A percentile compares a stretch with the other conserved stretches of the same genome.
phyloP scores from a whole-genome alignment of 352 stramenopile species.

The Phytopythium boreale region DNA sequence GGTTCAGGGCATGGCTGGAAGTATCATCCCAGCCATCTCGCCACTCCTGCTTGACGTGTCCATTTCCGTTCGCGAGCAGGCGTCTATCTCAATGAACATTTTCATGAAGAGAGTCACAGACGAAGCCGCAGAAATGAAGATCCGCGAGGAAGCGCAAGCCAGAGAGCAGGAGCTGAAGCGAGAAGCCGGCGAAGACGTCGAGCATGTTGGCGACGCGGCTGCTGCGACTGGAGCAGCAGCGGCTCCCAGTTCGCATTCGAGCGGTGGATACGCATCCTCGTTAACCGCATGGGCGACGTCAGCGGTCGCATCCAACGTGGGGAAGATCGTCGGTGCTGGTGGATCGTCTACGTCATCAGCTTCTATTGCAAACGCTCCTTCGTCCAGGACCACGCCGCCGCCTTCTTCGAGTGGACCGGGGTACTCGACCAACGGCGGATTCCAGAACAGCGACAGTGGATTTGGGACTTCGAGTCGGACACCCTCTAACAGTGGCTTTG shows the following conservation, averaged over 20 bases:
- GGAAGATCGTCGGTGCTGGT: constrained; percentile 53
- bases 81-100: constrained; percentile 62
- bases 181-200: constrained; percentile 22
- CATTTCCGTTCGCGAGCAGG: constrained; percentile 73
- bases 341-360: constrained; percentile 22
- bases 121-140: constrained; percentile 77
- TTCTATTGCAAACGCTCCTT: constrained; percentile 3
- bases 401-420: constrained; percentile 22
- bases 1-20: constrained; percentile 60
- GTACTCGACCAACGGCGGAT: constrained; percentile 7
- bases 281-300: constrained; percentile 77
- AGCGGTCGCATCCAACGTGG: constrained; percentile 60
- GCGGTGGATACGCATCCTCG: constrained; percentile 55
- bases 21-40: constrained; percentile 71
- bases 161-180: constrained; percentile 60
- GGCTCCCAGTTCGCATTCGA: constrained; percentile 24
- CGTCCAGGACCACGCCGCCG: constrained; percentile 14
- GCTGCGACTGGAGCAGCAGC: constrained; percentile 6
- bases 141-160: constrained; percentile 62
- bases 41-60: constrained; percentile 81
- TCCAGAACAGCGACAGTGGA: constrained; percentile 10
- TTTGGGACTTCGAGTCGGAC: constrained; percentile 14
- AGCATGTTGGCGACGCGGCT: constrained; percentile 14
- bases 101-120: constrained; percentile 84
- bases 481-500: constrained; percentile 28